Conservation (phyloP, 2,329 filamentous ascomycete genomes). For the Calonectria hongkongensis region DNA sequence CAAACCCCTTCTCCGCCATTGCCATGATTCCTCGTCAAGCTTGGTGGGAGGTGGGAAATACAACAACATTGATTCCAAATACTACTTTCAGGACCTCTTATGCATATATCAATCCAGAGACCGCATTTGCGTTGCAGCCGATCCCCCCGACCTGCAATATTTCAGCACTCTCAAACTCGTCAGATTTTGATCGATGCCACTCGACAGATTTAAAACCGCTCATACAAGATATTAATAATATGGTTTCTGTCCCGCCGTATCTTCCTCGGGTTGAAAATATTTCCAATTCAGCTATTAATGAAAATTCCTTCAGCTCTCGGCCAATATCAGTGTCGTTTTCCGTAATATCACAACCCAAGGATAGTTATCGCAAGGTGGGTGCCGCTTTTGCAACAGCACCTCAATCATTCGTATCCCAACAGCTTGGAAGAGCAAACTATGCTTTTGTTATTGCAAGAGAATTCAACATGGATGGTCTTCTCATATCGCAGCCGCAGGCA, state of each 20-base stretch:
- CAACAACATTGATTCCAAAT: neutral
- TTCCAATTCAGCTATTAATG: neutral
- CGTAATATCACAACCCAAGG: neutral
- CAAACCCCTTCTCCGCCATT: conserved; percentile 31
- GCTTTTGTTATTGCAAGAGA: neutral
- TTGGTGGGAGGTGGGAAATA: conserved; percentile 29
- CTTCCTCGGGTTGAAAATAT: neutral
- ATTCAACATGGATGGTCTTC: neutral
- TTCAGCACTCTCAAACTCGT: too few species aligned
- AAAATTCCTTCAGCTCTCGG: neutral
- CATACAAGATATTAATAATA: neutral
- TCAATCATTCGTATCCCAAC: neutral
- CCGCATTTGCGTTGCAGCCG: neutral
- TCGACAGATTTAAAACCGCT: neutral
- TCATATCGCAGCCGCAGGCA: neutral
- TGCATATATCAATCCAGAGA: neutral
- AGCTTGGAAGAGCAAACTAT: neutral
- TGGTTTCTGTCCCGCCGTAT: neutral
- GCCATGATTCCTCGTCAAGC: conserved; percentile 30
- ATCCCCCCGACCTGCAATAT: too few species aligned
- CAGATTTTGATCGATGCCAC: neutral
- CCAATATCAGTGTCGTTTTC: neutral
- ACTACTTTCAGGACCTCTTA: neutral
- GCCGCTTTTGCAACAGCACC: conserved; percentile 7
- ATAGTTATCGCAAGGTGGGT: neutral